Evolutionary conservation across 768 basidiomycete genomes (phyloP).

Genomic region (Pisolithus albus): DNA sequence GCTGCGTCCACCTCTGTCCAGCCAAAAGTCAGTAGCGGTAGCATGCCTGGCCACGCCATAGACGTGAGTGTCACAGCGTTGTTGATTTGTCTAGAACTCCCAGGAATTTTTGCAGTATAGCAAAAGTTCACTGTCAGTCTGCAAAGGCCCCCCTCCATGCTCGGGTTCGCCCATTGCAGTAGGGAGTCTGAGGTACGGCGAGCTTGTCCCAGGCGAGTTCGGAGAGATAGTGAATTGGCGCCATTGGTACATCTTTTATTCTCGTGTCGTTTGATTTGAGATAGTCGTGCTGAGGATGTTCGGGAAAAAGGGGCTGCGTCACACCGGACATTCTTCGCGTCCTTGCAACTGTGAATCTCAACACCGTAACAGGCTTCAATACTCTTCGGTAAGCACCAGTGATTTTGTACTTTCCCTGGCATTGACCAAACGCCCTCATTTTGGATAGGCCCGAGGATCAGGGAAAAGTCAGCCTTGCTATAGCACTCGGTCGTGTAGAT

Average conservation of each 20-base stretch:
- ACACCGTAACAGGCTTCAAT: slow-evolving; percentile 44
- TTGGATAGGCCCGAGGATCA: slow-evolving; percentile 50
- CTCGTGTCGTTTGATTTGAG: background rate
- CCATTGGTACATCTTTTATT: slow-evolving; percentile 50
- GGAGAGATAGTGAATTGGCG: slow-evolving; percentile 69
- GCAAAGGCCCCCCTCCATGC: slow-evolving; percentile 59
- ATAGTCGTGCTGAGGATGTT: background rate
- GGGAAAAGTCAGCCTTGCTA: slow-evolving; percentile 52
- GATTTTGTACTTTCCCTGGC: background rate
- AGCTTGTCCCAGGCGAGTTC: slow-evolving; percentile 34
- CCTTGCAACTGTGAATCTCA: slow-evolving; percentile 39
- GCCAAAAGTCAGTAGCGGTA: background rate
- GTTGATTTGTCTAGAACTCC: background rate
- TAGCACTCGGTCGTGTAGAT: slow-evolving; percentile 48
- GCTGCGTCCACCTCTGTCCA: background rate
- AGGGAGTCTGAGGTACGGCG: slow-evolving; percentile 63
- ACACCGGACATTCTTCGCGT: slow-evolving; percentile 47
- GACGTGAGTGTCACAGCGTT: slow-evolving; percentile 18
- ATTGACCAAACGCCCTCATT: background rate
- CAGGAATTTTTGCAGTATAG: slow-evolving; percentile 47
- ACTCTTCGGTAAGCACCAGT: slow-evolving; percentile 41
- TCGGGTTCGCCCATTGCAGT: slow-evolving; percentile 44
- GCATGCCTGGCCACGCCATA: slow-evolving; percentile 24
- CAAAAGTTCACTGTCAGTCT: slow-evolving; percentile 62
- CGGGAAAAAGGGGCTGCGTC: slow-evolving; percentile 58